Evolutionary conservation across 257 asterid species (phyloP).

Genomic region (Perilla frutescens): DNA sequence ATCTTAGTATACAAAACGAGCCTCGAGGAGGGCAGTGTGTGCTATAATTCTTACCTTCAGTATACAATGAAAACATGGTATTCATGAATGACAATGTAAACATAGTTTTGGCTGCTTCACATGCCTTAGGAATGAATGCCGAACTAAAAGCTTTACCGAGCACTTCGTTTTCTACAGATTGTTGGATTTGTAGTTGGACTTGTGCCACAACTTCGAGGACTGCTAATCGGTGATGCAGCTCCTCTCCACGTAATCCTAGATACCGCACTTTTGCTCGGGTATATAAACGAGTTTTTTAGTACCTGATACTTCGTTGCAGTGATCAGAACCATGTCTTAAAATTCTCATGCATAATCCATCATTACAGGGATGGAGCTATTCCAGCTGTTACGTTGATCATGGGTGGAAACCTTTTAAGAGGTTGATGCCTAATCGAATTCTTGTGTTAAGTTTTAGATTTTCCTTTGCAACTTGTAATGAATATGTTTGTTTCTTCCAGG

Average conservation of each 20-base stretch:
- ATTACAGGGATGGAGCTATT: constrained; percentile 87
- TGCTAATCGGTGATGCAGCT: constrained; percentile 71
- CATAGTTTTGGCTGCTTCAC: background rate
- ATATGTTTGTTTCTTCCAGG: constrained; percentile 47
- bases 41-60: background rate
- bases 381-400: constrained; percentile 77
- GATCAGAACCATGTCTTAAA: background rate
- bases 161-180: constrained; percentile 47
- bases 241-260: constrained; percentile 78
- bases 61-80: background rate
- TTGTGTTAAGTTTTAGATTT: background rate
- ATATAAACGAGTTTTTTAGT: constrained; percentile 4
- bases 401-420: constrained; percentile 88
- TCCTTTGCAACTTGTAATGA: background rate
- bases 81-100: background rate
- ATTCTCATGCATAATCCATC: background rate
- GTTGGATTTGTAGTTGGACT: constrained; percentile 79
- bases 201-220: constrained; percentile 63
- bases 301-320: background rate
- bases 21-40: background rate
- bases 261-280: constrained; percentile 74
- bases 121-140: background rate
- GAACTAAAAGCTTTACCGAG: background rate
- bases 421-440: constrained; percentile 34
- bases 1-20: no score